phyloP scores from a whole-genome alignment of 2,329 filamentous ascomycete species.

The Trematosphaeria pertusa region DNA sequence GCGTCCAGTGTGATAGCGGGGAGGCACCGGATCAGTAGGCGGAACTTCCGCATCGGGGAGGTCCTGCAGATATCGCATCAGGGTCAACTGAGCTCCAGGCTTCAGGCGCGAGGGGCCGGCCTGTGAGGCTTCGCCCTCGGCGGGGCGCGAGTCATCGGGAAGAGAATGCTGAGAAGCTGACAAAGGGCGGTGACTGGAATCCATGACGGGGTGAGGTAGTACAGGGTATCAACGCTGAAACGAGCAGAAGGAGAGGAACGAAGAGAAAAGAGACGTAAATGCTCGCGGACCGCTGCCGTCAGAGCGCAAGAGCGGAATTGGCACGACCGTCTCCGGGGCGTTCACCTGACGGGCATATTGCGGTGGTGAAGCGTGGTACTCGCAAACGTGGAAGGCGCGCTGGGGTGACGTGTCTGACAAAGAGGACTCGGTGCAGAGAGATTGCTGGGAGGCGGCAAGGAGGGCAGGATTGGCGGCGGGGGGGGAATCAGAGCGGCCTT shows the following conservation, averaged over 20 bases:
- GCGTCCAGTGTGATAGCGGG: conserved; percentile 52
- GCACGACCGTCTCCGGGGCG: conserved; percentile 9
- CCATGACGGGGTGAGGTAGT: conserved; percentile 40
- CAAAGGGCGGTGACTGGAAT: conserved; percentile 32
- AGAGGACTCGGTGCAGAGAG: conserved; percentile 23
- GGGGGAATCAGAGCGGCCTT: conserved; percentile 31
- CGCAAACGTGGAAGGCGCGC: conserved; percentile 26
- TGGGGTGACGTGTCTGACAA: conserved; percentile 35
- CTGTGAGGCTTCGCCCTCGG: conserved; percentile 22
- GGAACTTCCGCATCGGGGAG: conserved; percentile 50
- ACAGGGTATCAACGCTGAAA: conserved; percentile 41
- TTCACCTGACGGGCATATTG: conserved; percentile 40
- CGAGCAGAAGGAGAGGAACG: conserved; percentile 13
- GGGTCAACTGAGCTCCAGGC: conserved; percentile 50
- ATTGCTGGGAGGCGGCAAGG: conserved; percentile 17
- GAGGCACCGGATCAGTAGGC: conserved; percentile 41
- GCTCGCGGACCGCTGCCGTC: conserved; percentile 5
- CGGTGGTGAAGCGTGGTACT: conserved; percentile 35
- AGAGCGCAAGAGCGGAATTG: conserved; percentile 1
- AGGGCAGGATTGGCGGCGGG: conserved; percentile 19
- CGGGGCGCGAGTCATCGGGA: conserved; percentile 19
- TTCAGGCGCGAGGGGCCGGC: conserved; percentile 42
- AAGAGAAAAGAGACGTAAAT: conserved; percentile 14
- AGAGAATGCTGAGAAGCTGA: conserved; percentile 26
- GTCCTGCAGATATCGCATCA: conserved; percentile 53